Conservation (phyloP, 768 basidiomycete species). For the Suillus hirtellus region DNA sequence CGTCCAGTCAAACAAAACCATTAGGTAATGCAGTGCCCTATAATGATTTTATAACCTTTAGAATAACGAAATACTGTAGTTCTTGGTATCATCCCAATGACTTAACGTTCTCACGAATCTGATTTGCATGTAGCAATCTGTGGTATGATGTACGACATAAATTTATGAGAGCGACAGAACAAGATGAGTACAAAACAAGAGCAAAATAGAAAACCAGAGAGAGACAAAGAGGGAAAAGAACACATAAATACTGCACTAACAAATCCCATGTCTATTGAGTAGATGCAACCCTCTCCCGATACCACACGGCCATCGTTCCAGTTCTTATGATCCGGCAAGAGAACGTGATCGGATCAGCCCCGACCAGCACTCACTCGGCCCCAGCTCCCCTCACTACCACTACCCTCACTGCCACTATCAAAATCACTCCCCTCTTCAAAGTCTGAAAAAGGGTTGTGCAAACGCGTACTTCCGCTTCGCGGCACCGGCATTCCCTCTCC, state of each 20-base stretch:
- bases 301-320: neutral
- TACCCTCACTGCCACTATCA: conserved; percentile 3
- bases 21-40: too few relatives aligned
- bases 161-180: neutral
- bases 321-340: neutral
- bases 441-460: neutral
- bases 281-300: neutral
- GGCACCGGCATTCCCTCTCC: neutral
- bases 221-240: neutral
- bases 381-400: conserved; percentile 4
- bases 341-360: neutral
- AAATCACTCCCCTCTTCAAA: conserved; percentile 5
- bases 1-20: neutral
- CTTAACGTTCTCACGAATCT: too few relatives aligned
- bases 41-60: neutral
- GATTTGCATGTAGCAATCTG: too few relatives aligned
- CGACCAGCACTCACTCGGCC: neutral
- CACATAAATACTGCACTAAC: neutral
- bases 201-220: neutral
- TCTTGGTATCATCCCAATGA: too few relatives aligned
- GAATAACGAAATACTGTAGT: too few relatives aligned
- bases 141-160: neutral
- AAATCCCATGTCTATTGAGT: neutral
- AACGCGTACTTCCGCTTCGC: neutral
- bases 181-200: neutral